phyloP scores from a whole-genome alignment of 441 rosid species.

The Raphanus hybrid region DNA sequence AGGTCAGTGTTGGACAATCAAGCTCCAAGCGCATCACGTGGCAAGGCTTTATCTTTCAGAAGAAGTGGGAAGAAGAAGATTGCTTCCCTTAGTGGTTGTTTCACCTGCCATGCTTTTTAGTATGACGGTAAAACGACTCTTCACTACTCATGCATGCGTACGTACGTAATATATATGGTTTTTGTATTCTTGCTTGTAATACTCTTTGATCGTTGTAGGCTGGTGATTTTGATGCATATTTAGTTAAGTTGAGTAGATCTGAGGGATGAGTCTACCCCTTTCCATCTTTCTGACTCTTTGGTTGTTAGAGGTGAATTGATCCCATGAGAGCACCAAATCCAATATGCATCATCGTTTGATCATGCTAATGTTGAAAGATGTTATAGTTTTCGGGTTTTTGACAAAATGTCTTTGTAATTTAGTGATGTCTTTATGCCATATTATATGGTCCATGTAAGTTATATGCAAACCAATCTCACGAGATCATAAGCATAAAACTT shows the following conservation, averaged over 20 bases:
- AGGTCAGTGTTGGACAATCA: constrained; percentile 63
- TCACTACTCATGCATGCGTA: constrained; percentile 1
- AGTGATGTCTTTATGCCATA: no score
- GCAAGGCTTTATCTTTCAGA: constrained; percentile 51
- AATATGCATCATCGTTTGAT: background rate
- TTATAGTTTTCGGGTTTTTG: background rate
- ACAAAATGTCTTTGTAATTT: background rate
- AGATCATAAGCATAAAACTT: background rate
- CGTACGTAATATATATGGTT: background rate
- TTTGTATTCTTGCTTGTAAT: constrained; percentile 12
- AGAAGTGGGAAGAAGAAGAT: constrained; percentile 60
- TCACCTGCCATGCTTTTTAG: constrained; percentile 64
- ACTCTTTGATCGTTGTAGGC: constrained; percentile 24
- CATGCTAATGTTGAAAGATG: background rate
- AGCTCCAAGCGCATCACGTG: constrained; percentile 39
- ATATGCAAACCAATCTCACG: background rate
- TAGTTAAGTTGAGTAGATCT: background rate
- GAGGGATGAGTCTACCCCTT: constrained; percentile 39
- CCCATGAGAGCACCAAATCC: constrained; percentile 4
- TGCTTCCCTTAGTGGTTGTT: constrained; percentile 76
- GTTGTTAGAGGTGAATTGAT: constrained; percentile 5
- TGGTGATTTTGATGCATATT: constrained; percentile 9
- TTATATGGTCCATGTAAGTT: background rate
- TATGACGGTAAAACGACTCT: background rate
- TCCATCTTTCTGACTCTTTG: constrained; percentile 1